Conservation (phyloP, 2,329 filamentous ascomycete species). For the Aspergillus hiratsukae region DNA sequence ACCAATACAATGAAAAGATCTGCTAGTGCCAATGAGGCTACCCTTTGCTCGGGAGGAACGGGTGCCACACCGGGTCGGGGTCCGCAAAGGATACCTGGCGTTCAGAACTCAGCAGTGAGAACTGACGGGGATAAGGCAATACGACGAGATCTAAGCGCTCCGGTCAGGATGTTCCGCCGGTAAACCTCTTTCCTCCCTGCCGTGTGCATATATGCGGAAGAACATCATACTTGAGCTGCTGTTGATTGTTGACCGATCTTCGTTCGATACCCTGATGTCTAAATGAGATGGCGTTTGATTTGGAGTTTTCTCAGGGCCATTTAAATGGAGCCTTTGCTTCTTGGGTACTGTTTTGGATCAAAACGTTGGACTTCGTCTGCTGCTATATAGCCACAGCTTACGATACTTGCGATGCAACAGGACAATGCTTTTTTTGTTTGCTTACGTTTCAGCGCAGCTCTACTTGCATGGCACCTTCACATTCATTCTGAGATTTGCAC, state of each 20-base stretch:
- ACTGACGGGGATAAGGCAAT: conserved; percentile 24
- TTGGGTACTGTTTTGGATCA: not conserved
- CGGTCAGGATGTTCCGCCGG: conserved; percentile 30
- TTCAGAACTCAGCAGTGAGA: conserved; percentile 26
- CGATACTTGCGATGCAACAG: not conserved
- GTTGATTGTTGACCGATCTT: conserved; percentile 9
- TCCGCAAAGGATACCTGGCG: conserved; percentile 30
- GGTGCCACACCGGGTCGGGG: conserved; percentile 22
- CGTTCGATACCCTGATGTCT: conserved; percentile 27
- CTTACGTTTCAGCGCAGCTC: conserved; percentile 3
- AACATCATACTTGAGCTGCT: conserved; percentile 8
- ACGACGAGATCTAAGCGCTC: conserved; percentile 37
- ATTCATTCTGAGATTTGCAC: not conserved
- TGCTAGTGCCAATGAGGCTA: conserved; percentile 36
- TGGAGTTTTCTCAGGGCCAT: not conserved
- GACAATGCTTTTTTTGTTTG: not conserved
- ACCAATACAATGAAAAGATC: conserved; percentile 42
- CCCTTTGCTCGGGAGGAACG: conserved; percentile 21
- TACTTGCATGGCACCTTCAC: not conserved
- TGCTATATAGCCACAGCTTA: not conserved
- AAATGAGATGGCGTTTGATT: conserved; percentile 14
- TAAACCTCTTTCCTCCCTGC: conserved; percentile 5
- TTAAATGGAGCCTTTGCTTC: not conserved
- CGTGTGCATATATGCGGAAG: not conserved
- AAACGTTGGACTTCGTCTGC: not conserved